A percentile compares a stretch with the other conserved stretches of the same genome.
Conservation (phyloP, 164 flowering plant genomes). For the Chimonanthus praecox region DNA sequence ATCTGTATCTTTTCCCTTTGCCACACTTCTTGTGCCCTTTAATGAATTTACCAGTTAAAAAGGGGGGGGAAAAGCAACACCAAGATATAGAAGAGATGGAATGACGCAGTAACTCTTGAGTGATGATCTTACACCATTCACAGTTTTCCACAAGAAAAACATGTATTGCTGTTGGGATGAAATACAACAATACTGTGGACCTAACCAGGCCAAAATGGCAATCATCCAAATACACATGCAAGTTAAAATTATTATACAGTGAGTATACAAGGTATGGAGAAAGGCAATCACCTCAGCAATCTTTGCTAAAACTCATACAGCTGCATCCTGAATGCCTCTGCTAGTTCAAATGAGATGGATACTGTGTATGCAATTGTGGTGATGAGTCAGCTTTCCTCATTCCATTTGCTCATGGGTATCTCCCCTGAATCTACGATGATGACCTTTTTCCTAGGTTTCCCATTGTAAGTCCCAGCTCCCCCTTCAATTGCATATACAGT, state of each 20-base stretch:
- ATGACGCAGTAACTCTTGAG: neutral
- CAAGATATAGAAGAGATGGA: neutral
- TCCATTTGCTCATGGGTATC: conserved; percentile 81
- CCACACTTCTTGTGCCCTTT: neutral
- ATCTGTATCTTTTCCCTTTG: neutral
- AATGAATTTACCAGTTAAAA: too few relatives aligned
- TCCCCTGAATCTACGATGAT: conserved; percentile 82
- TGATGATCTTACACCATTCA: neutral
- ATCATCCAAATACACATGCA: neutral
- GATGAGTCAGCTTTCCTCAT: conserved; percentile 48
- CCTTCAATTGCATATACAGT: conserved; percentile 90
- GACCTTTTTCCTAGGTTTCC: conserved; percentile 98
- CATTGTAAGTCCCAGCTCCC: conserved; percentile 94
- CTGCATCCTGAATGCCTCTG: neutral
- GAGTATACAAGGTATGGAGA: neutral
- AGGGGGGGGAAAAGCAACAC: neutral
- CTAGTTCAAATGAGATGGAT: neutral
- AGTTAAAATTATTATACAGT: neutral
- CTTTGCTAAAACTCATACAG: neutral
- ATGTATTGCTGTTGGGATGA: neutral
- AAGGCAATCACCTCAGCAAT: neutral
- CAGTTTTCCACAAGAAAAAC: neutral
- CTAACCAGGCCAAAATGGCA: neutral
- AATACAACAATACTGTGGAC: neutral
- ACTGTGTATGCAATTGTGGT: neutral